Conservation (phyloP, 352 stramenopile species). For the Phytophthora sp. region DNA sequence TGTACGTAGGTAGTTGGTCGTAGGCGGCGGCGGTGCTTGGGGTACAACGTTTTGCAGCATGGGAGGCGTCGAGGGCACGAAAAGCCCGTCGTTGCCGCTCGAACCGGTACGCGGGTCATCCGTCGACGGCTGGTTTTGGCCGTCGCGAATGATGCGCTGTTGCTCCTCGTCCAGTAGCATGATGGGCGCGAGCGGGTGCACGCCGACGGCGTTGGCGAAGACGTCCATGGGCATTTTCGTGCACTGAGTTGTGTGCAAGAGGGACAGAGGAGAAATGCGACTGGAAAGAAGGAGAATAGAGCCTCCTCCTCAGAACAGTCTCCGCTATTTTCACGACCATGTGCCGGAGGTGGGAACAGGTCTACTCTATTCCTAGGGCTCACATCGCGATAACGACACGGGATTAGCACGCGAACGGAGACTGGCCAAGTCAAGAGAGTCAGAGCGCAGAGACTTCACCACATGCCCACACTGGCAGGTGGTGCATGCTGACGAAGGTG, state of each 20-base stretch:
- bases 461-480: background rate
- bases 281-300: slow-evolving; percentile 15
- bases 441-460: slow-evolving; percentile 1
- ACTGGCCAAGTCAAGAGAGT: slow-evolving; percentile 16
- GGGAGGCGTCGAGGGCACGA: slow-evolving; percentile 36
- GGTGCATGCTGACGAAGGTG: background rate
- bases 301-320: slow-evolving; percentile 19
- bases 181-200: slow-evolving; percentile 25
- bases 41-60: slow-evolving; percentile 33
- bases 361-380: slow-evolving; percentile 24
- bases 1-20: slow-evolving; percentile 43
- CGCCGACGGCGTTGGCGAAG: slow-evolving; percentile 25
- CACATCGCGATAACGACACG: slow-evolving; percentile 12
- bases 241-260: background rate
- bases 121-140: background rate
- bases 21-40: slow-evolving; percentile 28
- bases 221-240: slow-evolving; percentile 20
- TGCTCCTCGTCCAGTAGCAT: slow-evolving; percentile 66
- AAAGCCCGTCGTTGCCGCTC: slow-evolving; percentile 19
- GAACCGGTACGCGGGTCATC: slow-evolving; percentile 20
- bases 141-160: slow-evolving; percentile 50
- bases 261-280: background rate
- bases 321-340: slow-evolving; percentile 22
- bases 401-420: slow-evolving; percentile 13
- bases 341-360: slow-evolving; percentile 16